Conservation (phyloP, 1,284 basidiomycete species). For the Xerocomus minutiporus region DNA sequence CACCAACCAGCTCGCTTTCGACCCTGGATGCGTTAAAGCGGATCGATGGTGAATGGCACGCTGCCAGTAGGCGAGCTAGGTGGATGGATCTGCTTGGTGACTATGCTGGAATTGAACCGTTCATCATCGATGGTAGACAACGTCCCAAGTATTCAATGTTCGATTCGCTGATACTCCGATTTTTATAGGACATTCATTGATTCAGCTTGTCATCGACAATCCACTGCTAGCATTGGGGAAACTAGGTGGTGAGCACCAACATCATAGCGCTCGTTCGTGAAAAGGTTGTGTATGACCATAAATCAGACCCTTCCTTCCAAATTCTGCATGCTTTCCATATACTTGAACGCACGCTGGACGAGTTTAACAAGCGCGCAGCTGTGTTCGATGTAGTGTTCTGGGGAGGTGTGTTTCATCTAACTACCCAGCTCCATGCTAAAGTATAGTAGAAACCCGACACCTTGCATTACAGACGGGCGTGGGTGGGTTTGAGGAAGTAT, state of each 20-base stretch:
- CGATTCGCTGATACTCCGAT: background rate
- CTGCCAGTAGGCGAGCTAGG: conserved; percentile 38
- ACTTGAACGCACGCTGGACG: conserved; percentile 48
- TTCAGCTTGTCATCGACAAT: conserved; percentile 56
- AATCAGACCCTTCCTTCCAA: conserved; percentile 53
- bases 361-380: conserved; percentile 47
- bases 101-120: conserved; percentile 63
- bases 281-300: background rate
- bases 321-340: conserved; percentile 54
- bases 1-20: conserved; percentile 4
- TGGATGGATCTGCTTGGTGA: conserved; percentile 71
- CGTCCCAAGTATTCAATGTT: background rate
- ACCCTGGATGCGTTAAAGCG: conserved; percentile 24
- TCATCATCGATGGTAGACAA: conserved; percentile 56
- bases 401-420: conserved; percentile 38
- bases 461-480: conserved; percentile 38
- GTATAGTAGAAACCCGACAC: conserved; percentile 39
- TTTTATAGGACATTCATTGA: conserved; percentile 53
- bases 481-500: conserved; percentile 36
- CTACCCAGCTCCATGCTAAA: background rate
- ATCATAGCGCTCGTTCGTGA: background rate
- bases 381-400: conserved; percentile 66
- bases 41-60: conserved; percentile 40
- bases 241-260: conserved; percentile 34
- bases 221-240: conserved; percentile 51